Percentiles rank a stretch among this genome's conserved stretches.
Conservation (phyloP, 208 protist species). For the Leishmania guyanensis region DNA sequence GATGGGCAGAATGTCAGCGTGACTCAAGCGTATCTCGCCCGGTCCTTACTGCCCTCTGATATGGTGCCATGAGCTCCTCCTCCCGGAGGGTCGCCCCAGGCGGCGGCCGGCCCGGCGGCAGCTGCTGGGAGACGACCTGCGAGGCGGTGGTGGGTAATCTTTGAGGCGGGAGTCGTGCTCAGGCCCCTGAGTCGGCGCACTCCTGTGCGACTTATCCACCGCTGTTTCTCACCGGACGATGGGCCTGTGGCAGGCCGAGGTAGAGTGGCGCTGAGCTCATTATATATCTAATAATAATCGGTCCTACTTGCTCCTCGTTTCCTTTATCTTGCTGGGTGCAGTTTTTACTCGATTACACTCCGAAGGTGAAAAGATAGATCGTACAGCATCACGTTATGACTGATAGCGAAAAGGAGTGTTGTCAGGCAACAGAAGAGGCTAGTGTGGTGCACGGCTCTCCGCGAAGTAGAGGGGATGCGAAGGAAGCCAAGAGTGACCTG, state of each 20-base stretch:
- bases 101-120: too few relatives aligned
- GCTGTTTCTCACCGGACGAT: not conserved
- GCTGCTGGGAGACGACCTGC: not conserved
- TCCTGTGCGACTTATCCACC: not conserved
- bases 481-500: not conserved
- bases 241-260: too few relatives aligned
- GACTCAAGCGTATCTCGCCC: not conserved
- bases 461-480: not conserved
- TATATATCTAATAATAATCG: not conserved
- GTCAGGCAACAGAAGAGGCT: not conserved
- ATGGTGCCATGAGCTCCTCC: too few relatives aligned
- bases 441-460: fast-evolving
- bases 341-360: not conserved
- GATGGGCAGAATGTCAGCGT: not conserved
- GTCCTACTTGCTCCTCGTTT: too few relatives aligned
- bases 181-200: not conserved
- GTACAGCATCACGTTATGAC: too few relatives aligned
- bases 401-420: not conserved
- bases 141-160: not conserved
- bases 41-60: too few relatives aligned
- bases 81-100: too few relatives aligned
- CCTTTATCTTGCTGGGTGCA: too few relatives aligned
- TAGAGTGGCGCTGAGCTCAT: not conserved
- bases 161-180: not conserved
- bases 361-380: not conserved